Percentiles rank a stretch among this genome's conserved stretches.
Evolutionary conservation across 805 yeast genomes (phyloP).

Genomic region (Saccharomycopsis capsularis): DNA sequence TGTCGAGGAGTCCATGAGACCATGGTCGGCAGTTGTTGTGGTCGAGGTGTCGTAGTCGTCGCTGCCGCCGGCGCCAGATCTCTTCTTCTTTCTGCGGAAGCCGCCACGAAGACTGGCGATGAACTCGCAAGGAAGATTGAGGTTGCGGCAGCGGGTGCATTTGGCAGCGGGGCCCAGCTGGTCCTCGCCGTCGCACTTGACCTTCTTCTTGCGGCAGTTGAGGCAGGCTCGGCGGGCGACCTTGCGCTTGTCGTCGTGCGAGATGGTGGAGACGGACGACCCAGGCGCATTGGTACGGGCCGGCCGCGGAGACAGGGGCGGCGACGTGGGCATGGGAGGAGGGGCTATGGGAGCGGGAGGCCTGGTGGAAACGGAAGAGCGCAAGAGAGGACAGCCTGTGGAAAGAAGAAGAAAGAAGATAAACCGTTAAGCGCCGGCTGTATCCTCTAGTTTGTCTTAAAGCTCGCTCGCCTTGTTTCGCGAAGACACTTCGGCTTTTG

Average conservation of each 20-base stretch:
- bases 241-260: constrained; percentile 23
- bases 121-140: constrained; percentile 45
- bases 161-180: constrained; percentile 25
- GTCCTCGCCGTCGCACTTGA: constrained; percentile 59
- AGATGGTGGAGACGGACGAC: too few species aligned
- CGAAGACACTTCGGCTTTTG: too few species aligned
- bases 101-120: constrained; percentile 56
- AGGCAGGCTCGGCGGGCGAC: constrained; percentile 60
- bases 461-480: too few species aligned
- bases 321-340: too few species aligned
- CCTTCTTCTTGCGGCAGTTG: constrained; percentile 56
- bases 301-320: too few species aligned
- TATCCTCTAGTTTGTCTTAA: too few species aligned
- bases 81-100: constrained; percentile 30
- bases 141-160: constrained; percentile 40
- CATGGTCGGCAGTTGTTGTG: background rate
- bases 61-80: background rate
- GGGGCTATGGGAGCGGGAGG: too few species aligned
- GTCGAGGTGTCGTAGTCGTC: background rate
- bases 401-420: too few species aligned
- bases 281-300: too few species aligned
- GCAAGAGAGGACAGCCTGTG: too few species aligned
- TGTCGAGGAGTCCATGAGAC: background rate
- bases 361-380: too few species aligned
- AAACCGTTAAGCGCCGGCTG: too few species aligned